Conservation (phyloP, 2,329 filamentous ascomycete genomes). For the Ophiostoma novo-ulmi region DNA sequence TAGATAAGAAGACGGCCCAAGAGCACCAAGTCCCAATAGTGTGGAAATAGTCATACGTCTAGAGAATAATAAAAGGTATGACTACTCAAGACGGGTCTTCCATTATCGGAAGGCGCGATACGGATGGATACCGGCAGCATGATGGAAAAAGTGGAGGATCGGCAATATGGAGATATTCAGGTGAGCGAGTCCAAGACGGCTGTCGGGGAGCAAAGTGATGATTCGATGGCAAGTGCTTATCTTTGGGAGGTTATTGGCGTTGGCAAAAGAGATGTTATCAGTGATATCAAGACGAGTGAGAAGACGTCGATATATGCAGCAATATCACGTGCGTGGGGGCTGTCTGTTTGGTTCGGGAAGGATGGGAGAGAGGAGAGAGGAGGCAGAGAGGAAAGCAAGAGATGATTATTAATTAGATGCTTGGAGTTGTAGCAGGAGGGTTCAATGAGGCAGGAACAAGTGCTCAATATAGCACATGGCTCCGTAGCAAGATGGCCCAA, state of each 20-base stretch:
- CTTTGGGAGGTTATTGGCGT: not conserved
- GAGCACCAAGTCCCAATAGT: not conserved
- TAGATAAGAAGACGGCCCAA: not conserved
- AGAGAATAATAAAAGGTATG: not conserved
- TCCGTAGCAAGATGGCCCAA: not conserved
- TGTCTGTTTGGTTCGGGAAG: not conserved
- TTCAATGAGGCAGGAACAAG: not conserved
- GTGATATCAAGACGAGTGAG: not conserved
- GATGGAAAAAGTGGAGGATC: slow-evolving; percentile 13
- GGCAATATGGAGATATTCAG: not conserved
- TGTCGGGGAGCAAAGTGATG: not conserved
- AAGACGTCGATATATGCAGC: not conserved
- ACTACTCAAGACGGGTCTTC: not conserved
- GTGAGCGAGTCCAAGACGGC: not conserved
- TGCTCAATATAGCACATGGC: not conserved
- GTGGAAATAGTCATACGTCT: not conserved
- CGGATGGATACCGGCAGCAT: slow-evolving; percentile 7
- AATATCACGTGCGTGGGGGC: slow-evolving; percentile 8
- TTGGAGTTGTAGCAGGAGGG: not conserved
- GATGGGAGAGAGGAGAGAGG: not conserved
- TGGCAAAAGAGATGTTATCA: not conserved
- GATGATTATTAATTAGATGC: too few relatives aligned
- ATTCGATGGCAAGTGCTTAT: not conserved
- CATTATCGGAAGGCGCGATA: not conserved
- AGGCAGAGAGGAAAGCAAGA: not conserved